phyloP scores from a whole-genome alignment of 2,329 filamentous ascomycete genomes.

The Paraphaeosphaeria minitans region DNA sequence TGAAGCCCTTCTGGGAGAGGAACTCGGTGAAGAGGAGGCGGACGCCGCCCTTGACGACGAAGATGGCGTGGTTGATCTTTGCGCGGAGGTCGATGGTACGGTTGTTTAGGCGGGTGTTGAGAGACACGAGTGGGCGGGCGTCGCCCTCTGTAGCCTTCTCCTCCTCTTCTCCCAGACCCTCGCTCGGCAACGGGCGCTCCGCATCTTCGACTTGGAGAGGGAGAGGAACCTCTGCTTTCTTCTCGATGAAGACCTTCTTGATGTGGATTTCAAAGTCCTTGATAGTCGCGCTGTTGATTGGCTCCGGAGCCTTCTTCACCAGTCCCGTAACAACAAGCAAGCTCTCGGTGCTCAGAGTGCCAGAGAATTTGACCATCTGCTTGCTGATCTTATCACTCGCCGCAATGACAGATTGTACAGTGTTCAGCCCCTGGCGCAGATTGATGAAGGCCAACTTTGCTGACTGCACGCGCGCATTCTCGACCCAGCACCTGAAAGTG shows the following conservation, averaged over 20 bases:
- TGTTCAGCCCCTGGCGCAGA: constrained; percentile 75
- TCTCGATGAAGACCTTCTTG: constrained; percentile 79
- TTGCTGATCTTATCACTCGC: constrained; percentile 68
- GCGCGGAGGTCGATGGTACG: constrained; percentile 90
- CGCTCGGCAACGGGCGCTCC: constrained; percentile 55
- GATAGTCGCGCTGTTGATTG: constrained; percentile 85
- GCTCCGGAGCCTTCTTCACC: constrained; percentile 81
- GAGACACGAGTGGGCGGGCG: constrained; percentile 71
- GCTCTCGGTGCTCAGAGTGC: constrained; percentile 75
- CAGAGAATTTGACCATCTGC: constrained; percentile 95
- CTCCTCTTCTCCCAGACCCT: constrained; percentile 54
- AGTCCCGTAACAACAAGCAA: constrained; percentile 80
- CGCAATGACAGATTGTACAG: constrained; percentile 79
- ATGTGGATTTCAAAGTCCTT: constrained; percentile 85
- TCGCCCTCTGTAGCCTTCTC: constrained; percentile 60
- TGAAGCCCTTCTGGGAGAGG: constrained; percentile 74
- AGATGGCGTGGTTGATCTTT: constrained; percentile 88
- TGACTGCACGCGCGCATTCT: constrained; percentile 85
- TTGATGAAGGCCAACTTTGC: constrained; percentile 92
- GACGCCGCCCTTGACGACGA: constrained; percentile 70
- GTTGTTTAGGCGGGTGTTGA: constrained; percentile 89
- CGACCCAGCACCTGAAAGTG: constrained; percentile 78
- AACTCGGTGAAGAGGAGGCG: constrained; percentile 78
- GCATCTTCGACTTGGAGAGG: constrained; percentile 64
- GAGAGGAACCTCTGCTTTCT: constrained; percentile 64